A percentile compares a stretch with the other conserved stretches of the same genome.
Conservation (phyloP, 2,329 filamentous ascomycete genomes). For the Amauroascus verrucosus region DNA sequence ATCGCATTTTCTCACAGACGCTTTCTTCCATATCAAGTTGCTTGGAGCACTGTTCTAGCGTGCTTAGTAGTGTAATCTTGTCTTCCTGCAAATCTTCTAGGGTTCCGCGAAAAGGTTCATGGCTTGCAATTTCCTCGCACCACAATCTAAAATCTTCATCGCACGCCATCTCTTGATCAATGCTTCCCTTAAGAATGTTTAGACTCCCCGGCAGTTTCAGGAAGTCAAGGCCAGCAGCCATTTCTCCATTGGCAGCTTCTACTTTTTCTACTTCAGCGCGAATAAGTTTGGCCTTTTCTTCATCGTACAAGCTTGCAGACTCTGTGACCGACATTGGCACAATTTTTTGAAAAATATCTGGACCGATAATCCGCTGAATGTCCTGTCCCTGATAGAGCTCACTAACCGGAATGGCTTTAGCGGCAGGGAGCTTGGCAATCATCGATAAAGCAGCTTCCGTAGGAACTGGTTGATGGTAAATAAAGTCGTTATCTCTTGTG, state of each 20-base stretch:
- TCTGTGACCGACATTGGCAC: conserved; percentile 94
- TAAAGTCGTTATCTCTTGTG: conserved; percentile 91
- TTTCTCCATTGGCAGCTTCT: conserved; percentile 85
- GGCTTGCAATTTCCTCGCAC: conserved; percentile 85
- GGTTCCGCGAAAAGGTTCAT: conserved; percentile 65
- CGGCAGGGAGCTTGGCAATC: conserved; percentile 83
- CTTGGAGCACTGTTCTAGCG: conserved; percentile 70
- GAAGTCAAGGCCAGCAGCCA: conserved; percentile 91
- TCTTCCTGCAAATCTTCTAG: conserved; percentile 71
- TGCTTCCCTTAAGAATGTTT: conserved; percentile 82
- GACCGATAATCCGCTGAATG: conserved; percentile 91
- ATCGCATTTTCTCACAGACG: conserved; percentile 97
- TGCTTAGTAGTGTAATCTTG: conserved; percentile 61
- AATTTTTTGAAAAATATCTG: conserved; percentile 93
- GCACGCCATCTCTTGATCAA: conserved; percentile 77
- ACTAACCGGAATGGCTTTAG: conserved; percentile 92
- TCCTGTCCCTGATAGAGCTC: conserved; percentile 96
- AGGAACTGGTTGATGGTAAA: conserved; percentile 89
- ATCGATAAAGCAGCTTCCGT: conserved; percentile 69
- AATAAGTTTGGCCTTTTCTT: conserved; percentile 94
- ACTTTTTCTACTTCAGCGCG: conserved; percentile 89
- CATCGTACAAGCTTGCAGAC: conserved; percentile 91
- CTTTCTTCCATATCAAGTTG: conserved; percentile 95
- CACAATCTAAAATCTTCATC: conserved; percentile 88
- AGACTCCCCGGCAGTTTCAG: conserved; percentile 79